Conservation (phyloP, 2,329 filamentous ascomycete species). For the Hypoxylon sp. region DNA sequence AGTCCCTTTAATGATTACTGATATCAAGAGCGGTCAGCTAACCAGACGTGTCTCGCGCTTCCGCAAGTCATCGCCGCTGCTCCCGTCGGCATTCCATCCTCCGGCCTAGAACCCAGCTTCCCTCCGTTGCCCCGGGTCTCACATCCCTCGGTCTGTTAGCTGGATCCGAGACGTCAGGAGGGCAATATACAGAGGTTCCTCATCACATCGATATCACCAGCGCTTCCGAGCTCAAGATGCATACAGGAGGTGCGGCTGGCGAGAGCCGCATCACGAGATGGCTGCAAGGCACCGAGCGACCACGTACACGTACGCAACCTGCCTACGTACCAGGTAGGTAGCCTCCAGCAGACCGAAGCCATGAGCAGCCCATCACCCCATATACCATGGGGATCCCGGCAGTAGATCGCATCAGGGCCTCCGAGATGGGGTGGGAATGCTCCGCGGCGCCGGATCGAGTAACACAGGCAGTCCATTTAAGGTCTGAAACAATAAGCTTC, state of each 20-base stretch:
- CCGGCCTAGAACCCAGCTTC: background rate
- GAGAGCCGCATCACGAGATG: background rate
- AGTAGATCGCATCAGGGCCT: background rate
- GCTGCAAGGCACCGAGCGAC: background rate
- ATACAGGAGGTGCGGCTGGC: background rate
- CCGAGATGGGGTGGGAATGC: background rate
- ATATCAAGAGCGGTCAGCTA: background rate
- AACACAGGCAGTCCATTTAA: slow-evolving; percentile 1
- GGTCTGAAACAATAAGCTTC: slow-evolving; percentile 1
- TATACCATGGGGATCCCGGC: background rate
- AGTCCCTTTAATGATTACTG: background rate
- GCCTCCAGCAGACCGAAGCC: too few species aligned
- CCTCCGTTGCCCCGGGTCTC: background rate
- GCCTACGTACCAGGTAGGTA: too few species aligned
- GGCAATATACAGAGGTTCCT: background rate
- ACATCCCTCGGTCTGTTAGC: too few species aligned
- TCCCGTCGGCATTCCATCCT: background rate
- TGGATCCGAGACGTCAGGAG: too few species aligned
- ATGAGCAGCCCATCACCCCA: background rate
- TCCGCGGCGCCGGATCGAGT: background rate
- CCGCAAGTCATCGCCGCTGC: background rate
- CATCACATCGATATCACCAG: background rate
- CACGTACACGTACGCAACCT: too few species aligned
- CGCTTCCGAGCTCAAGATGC: background rate
- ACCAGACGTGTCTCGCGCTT: background rate